phyloP scores from a whole-genome alignment of 331 rosid species.

The Acacia concinna region DNA sequence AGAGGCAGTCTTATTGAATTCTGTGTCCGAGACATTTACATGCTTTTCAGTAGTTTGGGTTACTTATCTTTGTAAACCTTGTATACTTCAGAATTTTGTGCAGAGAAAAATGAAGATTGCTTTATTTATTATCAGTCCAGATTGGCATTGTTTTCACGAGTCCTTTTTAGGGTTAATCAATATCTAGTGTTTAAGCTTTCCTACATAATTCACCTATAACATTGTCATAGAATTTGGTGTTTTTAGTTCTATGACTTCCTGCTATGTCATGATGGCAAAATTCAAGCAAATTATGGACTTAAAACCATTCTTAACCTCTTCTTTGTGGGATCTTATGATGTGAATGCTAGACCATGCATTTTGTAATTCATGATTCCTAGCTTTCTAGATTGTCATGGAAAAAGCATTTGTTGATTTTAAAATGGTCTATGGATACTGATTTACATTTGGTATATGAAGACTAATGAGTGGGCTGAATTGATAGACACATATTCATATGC shows the following conservation, averaged over 20 bases:
- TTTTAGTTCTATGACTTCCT: constrained; percentile 14
- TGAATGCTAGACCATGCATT: neutral
- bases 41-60: neutral
- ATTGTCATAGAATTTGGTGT: neutral
- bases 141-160: neutral
- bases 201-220: neutral
- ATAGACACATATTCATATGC: neutral
- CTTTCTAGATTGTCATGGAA: neutral
- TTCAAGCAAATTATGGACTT: neutral
- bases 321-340: neutral
- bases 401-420: neutral
- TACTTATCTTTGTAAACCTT: neutral
- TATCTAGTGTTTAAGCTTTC: neutral
- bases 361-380: neutral
- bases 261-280: neutral
- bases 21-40: neutral
- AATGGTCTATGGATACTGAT: neutral
- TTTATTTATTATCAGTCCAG: neutral
- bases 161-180: neutral
- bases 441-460: neutral
- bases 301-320: neutral
- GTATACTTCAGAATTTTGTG: neutral
- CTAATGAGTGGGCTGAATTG: neutral
- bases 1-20: neutral
- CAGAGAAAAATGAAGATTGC: neutral